phyloP scores from a whole-genome alignment of 2,329 filamentous ascomycete genomes.

The Teratosphaeria destructans region DNA sequence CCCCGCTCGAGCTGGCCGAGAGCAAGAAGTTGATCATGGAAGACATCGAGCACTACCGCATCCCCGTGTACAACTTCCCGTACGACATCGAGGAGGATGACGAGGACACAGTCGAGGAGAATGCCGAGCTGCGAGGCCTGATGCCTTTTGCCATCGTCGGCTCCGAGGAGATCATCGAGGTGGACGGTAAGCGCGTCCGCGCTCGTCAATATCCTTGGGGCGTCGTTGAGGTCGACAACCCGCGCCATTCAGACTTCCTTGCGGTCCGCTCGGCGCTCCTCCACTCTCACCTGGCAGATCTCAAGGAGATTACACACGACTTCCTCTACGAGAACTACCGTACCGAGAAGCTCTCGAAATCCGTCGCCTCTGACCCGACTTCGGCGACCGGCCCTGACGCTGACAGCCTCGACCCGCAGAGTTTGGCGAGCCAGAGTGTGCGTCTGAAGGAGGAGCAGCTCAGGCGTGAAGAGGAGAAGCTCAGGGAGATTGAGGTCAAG shows the following conservation, averaged over 20 bases:
- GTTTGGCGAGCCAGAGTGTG: constrained; percentile 91
- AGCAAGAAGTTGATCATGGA: constrained; percentile 99
- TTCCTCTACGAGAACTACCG: constrained; percentile 99
- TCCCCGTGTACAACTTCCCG: constrained; percentile 99
- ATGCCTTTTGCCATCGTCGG: constrained; percentile 99
- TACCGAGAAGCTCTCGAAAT: constrained; percentile 99
- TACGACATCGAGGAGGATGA: constrained; percentile 99
- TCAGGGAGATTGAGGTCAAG: constrained; percentile 98
- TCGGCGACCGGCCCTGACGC: constrained; percentile 36
- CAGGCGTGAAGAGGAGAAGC: constrained; percentile 97
- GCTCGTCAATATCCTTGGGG: constrained; percentile 96
- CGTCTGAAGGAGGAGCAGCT: constrained; percentile 99
- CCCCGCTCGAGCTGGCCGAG: constrained; percentile 89
- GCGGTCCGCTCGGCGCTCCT: constrained; percentile 92
- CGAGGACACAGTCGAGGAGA: constrained; percentile 98
- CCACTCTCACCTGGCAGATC: constrained; percentile 92
- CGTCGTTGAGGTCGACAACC: constrained; percentile 97
- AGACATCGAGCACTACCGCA: constrained; percentile 99
- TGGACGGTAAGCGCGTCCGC: constrained; percentile 6
- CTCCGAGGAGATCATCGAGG: constrained; percentile 84
- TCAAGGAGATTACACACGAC: constrained; percentile 99
- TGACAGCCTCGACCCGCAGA: constrained; percentile 87
- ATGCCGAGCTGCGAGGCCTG: constrained; percentile 88
- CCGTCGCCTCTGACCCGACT: constrained; percentile 75
- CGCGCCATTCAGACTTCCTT: constrained; percentile 95